Percentiles rank a stretch among this genome's conserved stretches.
Evolutionary conservation across 2,329 filamentous ascomycete genomes (phyloP).

Genomic region (Chaetoscypha palmicola): DNA sequence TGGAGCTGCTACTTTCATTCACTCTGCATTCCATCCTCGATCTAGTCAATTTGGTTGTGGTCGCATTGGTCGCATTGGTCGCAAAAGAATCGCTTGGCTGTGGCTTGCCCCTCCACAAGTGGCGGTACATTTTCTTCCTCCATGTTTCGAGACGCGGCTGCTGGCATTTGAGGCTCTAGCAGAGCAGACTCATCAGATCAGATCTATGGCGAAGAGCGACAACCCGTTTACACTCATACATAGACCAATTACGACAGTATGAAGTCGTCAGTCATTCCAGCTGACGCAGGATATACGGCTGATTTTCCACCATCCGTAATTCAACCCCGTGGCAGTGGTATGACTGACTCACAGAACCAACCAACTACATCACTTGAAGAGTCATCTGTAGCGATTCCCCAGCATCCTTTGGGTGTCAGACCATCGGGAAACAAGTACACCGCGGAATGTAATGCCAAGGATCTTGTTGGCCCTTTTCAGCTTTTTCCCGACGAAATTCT

Average conservation of each 20-base stretch:
- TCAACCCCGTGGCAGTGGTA: slow-evolving; percentile 15
- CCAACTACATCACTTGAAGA: slow-evolving; percentile 27
- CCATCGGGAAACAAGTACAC: slow-evolving; percentile 79
- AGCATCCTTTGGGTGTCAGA: slow-evolving; percentile 77
- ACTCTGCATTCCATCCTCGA: no score
- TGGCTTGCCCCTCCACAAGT: slow-evolving; percentile 11
- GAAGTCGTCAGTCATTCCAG: slow-evolving; percentile 10
- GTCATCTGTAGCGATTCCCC: slow-evolving; percentile 51
- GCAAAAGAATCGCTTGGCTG: no score
- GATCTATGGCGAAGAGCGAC: no score
- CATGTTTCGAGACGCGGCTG: no score
- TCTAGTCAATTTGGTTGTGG: no score
- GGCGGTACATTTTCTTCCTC: slow-evolving; percentile 4
- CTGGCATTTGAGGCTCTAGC: background rate
- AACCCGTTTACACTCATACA: background rate
- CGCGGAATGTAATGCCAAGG: slow-evolving; percentile 58
- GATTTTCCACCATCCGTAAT: slow-evolving; percentile 8
- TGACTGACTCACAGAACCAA: slow-evolving; percentile 18
- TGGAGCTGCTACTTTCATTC: no score
- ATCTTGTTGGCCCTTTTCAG: slow-evolving; percentile 57
- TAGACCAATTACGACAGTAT: background rate
- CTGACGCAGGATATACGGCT: slow-evolving; percentile 10
- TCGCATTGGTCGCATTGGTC: no score
- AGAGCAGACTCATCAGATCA: no score
- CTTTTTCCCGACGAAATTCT: slow-evolving; percentile 75